These are phyloP conservation scores for Paramecium octaurelia DNA, from an alignment of 73 alveolate genomes.

Conservation along the genomic window DNA sequence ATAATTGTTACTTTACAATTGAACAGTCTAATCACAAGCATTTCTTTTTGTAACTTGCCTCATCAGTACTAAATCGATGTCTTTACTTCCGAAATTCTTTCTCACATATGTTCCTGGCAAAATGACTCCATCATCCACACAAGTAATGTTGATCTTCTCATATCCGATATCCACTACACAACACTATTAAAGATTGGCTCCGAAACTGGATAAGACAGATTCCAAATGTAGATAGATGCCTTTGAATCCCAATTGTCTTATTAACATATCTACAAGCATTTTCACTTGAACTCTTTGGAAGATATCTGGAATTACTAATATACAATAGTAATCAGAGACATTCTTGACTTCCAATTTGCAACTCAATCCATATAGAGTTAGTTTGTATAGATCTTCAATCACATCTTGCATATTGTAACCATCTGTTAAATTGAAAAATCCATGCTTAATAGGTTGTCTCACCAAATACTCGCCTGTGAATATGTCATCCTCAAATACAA, in stretches of 20 bases:
- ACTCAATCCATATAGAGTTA: constrained; percentile 20
- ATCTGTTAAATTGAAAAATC: constrained; percentile 50
- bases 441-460: constrained; percentile 59
- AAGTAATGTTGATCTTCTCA: constrained; percentile 83
- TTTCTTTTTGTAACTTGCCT: constrained; percentile 50
- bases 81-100: constrained; percentile 96
- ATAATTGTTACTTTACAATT: constrained; percentile 37
- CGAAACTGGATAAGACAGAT: constrained; percentile 96
- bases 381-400: constrained; percentile 47
- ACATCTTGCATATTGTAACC: constrained; percentile 35
- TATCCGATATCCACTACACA: constrained; percentile 98
- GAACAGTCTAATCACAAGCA: constrained; percentile 24
- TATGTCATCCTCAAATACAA: constrained; percentile 57
- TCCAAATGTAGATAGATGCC: constrained; percentile 92
- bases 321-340: constrained; percentile 68
- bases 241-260: constrained; percentile 88
- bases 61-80: constrained; percentile 77
- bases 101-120: constrained; percentile 88
- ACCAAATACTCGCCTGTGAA: constrained; percentile 37
- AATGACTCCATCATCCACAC: constrained; percentile 97
- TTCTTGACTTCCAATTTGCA: constrained; percentile 47
- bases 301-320: constrained; percentile 82
- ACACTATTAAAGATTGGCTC: constrained; percentile 88
- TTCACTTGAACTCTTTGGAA: constrained; percentile 79
- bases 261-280: constrained; percentile 77